A percentile compares a stretch with the other conserved stretches of the same genome.
Conservation (phyloP, 208 protist species). For the Cochliopodium minus region DNA sequence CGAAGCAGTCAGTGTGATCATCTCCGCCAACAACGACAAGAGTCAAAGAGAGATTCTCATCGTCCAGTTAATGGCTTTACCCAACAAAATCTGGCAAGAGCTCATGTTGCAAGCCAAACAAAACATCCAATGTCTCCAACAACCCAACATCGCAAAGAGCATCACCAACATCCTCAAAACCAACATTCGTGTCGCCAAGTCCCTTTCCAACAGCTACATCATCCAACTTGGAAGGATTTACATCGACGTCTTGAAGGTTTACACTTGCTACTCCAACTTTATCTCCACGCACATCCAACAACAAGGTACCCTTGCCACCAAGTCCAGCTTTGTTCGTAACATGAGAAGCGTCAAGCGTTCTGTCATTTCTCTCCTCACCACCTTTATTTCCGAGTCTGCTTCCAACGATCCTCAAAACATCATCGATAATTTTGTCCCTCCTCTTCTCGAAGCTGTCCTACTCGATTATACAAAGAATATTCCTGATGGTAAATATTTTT, state of each 20-base stretch:
- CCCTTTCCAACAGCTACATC: constrained; percentile 65
- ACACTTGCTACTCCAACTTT: constrained; percentile 58
- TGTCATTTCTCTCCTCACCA: constrained; percentile 73
- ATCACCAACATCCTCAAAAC: constrained; percentile 76
- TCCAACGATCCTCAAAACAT: constrained; percentile 63
- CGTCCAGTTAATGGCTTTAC: constrained; percentile 56
- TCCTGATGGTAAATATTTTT: no score
- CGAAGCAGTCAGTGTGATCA: constrained; percentile 81
- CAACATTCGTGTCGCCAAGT: constrained; percentile 67
- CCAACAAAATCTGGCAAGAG: constrained; percentile 55
- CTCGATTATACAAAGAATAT: constrained; percentile 72
- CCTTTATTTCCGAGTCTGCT: constrained; percentile 66
- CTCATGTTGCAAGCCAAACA: constrained; percentile 37
- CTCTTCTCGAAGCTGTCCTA: constrained; percentile 78
- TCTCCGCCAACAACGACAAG: constrained; percentile 34
- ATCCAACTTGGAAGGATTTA: constrained; percentile 79
- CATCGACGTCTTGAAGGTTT: constrained; percentile 76
- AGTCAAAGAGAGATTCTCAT: constrained; percentile 45
- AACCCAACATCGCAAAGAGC: constrained; percentile 38
- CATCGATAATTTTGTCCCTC: constrained; percentile 63
- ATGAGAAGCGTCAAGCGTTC: constrained; percentile 85
- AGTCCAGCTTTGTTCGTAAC: constrained; percentile 19
- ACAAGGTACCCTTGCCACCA: constrained; percentile 16
- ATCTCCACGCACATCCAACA: constrained; percentile 36
- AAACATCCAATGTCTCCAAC: constrained; percentile 36